Percentiles rank a stretch among this genome's conserved stretches.
These are phyloP conservation scores for Apiospora pterosperma DNA, from an alignment of 2,329 filamentous ascomycete species.

Conservation along the genomic window DNA sequence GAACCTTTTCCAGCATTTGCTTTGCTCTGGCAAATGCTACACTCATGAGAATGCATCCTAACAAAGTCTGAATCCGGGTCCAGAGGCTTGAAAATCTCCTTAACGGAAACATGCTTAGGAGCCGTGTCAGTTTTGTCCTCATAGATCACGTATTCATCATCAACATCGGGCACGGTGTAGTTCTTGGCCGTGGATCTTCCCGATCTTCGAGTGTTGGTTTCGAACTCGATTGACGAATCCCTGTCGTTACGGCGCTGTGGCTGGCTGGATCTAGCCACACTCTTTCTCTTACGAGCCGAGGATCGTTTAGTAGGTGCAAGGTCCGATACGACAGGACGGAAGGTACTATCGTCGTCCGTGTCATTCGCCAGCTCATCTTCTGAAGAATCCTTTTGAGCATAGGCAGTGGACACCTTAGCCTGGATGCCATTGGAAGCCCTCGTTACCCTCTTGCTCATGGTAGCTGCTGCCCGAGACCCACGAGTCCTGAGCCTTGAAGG, in stretches of 20 bases:
- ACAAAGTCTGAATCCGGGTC: slow-evolving; percentile 64
- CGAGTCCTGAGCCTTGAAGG: not conserved
- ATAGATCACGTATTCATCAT: slow-evolving; percentile 55
- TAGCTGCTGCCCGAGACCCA: not conserved
- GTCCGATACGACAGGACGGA: slow-evolving; percentile 24
- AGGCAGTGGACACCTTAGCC: not conserved
- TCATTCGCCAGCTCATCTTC: slow-evolving; percentile 29
- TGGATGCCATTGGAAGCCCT: not conserved
- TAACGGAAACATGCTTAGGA: slow-evolving; percentile 60
- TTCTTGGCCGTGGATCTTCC: slow-evolving; percentile 38
- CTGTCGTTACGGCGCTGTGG: slow-evolving; percentile 13
- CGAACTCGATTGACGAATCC: slow-evolving; percentile 50
- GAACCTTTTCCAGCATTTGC: slow-evolving; percentile 59
- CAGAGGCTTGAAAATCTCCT: slow-evolving; percentile 69
- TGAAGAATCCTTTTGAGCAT: slow-evolving; percentile 12
- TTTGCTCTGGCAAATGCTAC: slow-evolving; percentile 65
- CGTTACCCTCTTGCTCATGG: not conserved
- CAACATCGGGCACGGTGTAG: slow-evolving; percentile 52
- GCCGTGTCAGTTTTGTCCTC: slow-evolving; percentile 42
- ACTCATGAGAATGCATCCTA: slow-evolving; percentile 64
- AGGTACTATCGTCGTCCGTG: slow-evolving; percentile 10
- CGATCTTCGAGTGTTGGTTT: slow-evolving; percentile 44
- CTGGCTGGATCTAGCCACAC: slow-evolving; percentile 15
- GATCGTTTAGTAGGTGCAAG: slow-evolving; percentile 15
- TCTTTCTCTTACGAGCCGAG: slow-evolving; percentile 15